These are phyloP conservation scores for Antrodiella citrinella DNA, from an alignment of 768 basidiomycete species.

Conservation along the genomic window DNA sequence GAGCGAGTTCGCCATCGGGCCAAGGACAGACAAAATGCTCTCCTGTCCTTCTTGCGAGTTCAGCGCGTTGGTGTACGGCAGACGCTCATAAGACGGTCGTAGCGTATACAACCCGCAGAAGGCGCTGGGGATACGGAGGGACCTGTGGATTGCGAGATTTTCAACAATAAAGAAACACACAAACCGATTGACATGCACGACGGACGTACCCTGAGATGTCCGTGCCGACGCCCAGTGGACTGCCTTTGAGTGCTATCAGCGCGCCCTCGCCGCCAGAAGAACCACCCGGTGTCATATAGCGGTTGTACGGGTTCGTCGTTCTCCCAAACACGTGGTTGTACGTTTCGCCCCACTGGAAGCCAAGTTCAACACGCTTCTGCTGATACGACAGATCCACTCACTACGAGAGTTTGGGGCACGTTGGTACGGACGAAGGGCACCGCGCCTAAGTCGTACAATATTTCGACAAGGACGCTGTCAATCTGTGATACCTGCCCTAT, in stretches of 20 bases:
- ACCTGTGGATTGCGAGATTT: constrained; percentile 33
- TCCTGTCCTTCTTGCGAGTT: constrained; percentile 70
- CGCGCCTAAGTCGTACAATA: constrained; percentile 47
- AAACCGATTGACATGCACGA: too few species aligned
- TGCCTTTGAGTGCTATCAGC: constrained; percentile 48
- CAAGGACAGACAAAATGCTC: constrained; percentile 61
- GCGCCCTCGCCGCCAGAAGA: constrained; percentile 87
- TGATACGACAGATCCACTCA: constrained; percentile 10
- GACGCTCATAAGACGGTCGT: constrained; percentile 57
- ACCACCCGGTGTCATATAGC: constrained; percentile 64
- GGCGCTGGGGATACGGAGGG: constrained; percentile 60
- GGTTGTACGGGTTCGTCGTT: constrained; percentile 70
- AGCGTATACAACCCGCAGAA: constrained; percentile 68
- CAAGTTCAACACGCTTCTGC: background rate
- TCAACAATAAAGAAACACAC: too few species aligned
- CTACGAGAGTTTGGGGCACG: constrained; percentile 50
- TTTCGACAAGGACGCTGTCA: constrained; percentile 44
- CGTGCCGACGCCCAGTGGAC: constrained; percentile 60
- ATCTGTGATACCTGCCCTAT: constrained; percentile 38
- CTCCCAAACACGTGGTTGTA: constrained; percentile 75
- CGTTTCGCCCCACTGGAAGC: constrained; percentile 62
- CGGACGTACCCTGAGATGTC: constrained; percentile 67
- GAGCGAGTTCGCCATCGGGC: constrained; percentile 56
- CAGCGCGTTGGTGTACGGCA: constrained; percentile 61
- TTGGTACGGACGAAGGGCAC: constrained; percentile 50